Percentiles rank a stretch among this genome's conserved stretches.
phyloP scores from a whole-genome alignment of 176 grass and related monocot genomes.

The Tillandsia leiboldiana region DNA sequence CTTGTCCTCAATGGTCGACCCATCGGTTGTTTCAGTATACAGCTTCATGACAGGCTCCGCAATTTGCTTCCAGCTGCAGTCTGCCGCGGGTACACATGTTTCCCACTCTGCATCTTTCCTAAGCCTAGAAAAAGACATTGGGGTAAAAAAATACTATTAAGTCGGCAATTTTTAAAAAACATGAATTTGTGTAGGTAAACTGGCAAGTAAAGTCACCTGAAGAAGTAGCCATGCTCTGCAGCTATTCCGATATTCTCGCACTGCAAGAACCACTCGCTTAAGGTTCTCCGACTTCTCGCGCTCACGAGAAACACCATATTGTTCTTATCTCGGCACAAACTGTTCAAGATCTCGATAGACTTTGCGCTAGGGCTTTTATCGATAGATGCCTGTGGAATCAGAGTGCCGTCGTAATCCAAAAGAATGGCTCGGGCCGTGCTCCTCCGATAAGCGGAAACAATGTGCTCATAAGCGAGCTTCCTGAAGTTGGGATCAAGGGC shows the following conservation, averaged over 20 bases:
- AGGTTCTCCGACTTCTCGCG: constrained; percentile 41
- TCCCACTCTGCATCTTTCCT: constrained; percentile 68
- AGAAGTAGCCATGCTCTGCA: constrained; percentile 76
- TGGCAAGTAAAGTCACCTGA: constrained; percentile 41
- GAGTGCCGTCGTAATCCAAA: constrained; percentile 78
- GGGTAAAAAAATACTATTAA: not conserved
- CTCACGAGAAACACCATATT: constrained; percentile 78
- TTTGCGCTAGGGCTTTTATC: constrained; percentile 54
- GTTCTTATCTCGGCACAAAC: constrained; percentile 52
- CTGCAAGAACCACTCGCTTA: constrained; percentile 59
- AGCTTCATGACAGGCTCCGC: constrained; percentile 81
- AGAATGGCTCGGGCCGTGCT: constrained; percentile 42
- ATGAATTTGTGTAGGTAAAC: not conserved
- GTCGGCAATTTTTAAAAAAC: not conserved
- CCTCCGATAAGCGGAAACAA: constrained; percentile 76
- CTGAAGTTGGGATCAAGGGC: constrained; percentile 85
- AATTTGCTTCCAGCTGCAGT: constrained; percentile 90
- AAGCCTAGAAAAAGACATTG: constrained; percentile 28
- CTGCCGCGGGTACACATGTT: constrained; percentile 31
- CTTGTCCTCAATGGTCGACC: constrained; percentile 75
- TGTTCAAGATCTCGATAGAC: constrained; percentile 57
- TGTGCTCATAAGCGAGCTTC: constrained; percentile 68
- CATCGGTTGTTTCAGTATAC: constrained; percentile 85
- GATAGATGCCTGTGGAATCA: constrained; percentile 74
- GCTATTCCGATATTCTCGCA: constrained; percentile 68